phyloP scores from a whole-genome alignment of 129 eudicot species.

The Apium graveolens region DNA sequence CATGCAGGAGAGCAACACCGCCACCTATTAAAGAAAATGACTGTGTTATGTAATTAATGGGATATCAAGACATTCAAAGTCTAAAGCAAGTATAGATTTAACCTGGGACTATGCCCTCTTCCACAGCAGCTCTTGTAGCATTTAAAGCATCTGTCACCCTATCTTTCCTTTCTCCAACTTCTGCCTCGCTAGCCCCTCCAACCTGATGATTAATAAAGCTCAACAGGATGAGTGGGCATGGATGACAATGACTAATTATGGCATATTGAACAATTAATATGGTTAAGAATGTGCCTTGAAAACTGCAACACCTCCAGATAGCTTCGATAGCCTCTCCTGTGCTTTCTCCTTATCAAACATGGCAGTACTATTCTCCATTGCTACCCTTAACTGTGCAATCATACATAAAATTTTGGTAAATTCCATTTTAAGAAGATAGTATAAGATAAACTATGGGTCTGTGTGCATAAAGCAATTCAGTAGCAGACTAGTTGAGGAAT shows the following conservation, averaged over 20 bases:
- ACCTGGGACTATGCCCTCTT: slow-evolving; percentile 98
- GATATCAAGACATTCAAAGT: background rate
- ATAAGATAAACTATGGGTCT: background rate
- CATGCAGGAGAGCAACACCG: slow-evolving; percentile 90
- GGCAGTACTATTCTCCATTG: slow-evolving; percentile 58
- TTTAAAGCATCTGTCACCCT: slow-evolving; percentile 92
- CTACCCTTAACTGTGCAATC: slow-evolving; percentile 50
- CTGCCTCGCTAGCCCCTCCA: slow-evolving; percentile 91
- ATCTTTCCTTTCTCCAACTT: slow-evolving; percentile 95
- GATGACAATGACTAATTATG: background rate
- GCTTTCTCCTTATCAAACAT: slow-evolving; percentile 95
- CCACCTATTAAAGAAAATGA: slow-evolving; percentile 50
- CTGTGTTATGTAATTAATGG: background rate
- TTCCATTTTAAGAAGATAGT: background rate
- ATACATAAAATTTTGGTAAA: background rate
- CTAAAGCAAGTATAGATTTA: slow-evolving; percentile 9
- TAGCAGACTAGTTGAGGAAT: background rate
- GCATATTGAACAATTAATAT: background rate
- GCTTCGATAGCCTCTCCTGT: slow-evolving; percentile 84
- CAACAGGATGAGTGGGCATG: background rate
- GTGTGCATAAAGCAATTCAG: background rate
- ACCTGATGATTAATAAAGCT: slow-evolving; percentile 37
- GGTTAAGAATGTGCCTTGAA: slow-evolving; percentile 49
- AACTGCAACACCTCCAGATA: slow-evolving; percentile 95
- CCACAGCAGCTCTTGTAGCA: slow-evolving; percentile 94